These are phyloP conservation scores for Ogataea dorogensis DNA, from an alignment of 805 yeast species.

Conservation along the genomic window DNA sequence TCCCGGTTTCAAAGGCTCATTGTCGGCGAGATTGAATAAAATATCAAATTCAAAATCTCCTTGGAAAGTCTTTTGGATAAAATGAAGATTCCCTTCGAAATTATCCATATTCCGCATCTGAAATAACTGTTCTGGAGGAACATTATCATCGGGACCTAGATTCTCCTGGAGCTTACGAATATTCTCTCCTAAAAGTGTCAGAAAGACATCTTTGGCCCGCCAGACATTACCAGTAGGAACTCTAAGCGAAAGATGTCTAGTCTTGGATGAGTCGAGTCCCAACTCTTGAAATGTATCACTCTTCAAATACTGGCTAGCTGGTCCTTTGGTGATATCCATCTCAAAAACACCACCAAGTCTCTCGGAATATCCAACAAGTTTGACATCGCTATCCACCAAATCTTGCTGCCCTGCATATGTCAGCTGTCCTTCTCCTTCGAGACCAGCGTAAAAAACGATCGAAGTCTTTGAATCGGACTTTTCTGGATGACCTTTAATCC, in stretches of 20 bases:
- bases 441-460: constrained; percentile 73
- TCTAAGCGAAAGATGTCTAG: constrained; percentile 65
- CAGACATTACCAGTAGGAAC: constrained; percentile 74
- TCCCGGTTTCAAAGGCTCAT: constrained; percentile 37
- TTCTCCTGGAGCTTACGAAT: constrained; percentile 42
- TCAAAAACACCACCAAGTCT: constrained; percentile 66
- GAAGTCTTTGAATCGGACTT: constrained; percentile 53
- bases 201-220: constrained; percentile 75
- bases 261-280: constrained; percentile 52
- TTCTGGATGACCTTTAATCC: constrained; percentile 64
- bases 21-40: constrained; percentile 48
- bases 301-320: constrained; percentile 43
- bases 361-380: constrained; percentile 51
- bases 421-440: constrained; percentile 60
- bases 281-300: constrained; percentile 33
- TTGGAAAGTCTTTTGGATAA: constrained; percentile 69
- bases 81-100: constrained; percentile 75
- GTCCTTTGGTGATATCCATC: constrained; percentile 56
- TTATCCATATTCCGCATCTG: constrained; percentile 56
- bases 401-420: constrained; percentile 39
- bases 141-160: constrained; percentile 1
- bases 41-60: constrained; percentile 78
- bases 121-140: constrained; percentile 51
- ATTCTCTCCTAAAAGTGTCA: constrained; percentile 68
- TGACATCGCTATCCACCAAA: constrained; percentile 37